Evolutionary conservation across 2,329 filamentous ascomycete species (phyloP).

Genomic region (Fusarium metavorans): DNA sequence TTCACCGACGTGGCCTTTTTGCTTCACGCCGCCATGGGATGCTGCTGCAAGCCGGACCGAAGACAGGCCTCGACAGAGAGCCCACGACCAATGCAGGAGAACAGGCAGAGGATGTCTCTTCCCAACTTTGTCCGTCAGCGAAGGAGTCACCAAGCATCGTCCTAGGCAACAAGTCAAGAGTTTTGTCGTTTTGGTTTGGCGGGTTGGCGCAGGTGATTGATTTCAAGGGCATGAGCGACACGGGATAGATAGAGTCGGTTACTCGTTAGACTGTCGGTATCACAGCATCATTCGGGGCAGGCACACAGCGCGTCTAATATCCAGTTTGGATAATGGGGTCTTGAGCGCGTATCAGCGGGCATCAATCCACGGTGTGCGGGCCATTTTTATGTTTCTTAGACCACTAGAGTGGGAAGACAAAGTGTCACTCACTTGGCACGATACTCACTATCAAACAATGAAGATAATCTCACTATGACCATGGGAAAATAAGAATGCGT

Average conservation of each 20-base stretch:
- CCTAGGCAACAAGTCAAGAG: constrained; percentile 1
- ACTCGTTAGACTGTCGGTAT: constrained; percentile 13
- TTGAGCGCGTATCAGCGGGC: not conserved
- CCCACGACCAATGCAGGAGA: constrained; percentile 36
- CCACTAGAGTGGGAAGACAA: no score
- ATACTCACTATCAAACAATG: no score
- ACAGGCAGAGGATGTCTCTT: constrained; percentile 34
- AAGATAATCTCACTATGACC: no score
- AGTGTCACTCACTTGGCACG: no score
- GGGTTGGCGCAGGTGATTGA: constrained; percentile 2
- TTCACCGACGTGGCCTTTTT: constrained; percentile 77
- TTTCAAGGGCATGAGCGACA: not conserved
- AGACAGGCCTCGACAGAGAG: not conserved
- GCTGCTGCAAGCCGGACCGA: constrained; percentile 69
- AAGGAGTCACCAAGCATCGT: constrained; percentile 32
- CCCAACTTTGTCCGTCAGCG: constrained; percentile 48
- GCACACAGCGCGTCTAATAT: constrained; percentile 6
- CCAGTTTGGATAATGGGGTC: constrained; percentile 5
- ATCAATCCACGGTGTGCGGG: not conserved
- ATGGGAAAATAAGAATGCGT: no score
- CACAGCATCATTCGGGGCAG: constrained; percentile 17
- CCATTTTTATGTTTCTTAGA: no score
- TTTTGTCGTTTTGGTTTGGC: not conserved
- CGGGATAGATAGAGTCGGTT: not conserved
- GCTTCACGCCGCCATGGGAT: constrained; percentile 81